phyloP scores from a whole-genome alignment of 768 basidiomycete genomes.

The Trametes villosa region DNA sequence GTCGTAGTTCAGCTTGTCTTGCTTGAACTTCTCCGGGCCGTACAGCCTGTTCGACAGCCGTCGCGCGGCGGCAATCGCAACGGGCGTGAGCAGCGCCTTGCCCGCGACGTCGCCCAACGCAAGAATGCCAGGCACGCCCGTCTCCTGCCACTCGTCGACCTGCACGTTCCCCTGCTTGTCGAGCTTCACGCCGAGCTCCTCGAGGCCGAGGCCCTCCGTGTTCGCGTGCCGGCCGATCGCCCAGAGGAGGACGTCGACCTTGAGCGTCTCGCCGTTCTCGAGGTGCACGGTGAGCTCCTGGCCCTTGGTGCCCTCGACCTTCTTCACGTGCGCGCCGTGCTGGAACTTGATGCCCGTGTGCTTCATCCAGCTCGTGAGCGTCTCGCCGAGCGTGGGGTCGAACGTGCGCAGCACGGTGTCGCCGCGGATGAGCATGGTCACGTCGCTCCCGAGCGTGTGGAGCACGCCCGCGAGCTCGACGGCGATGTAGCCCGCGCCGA shows the following conservation, averaged over 20 bases:
- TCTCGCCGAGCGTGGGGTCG: slow-evolving; percentile 84
- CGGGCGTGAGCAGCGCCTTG: slow-evolving; percentile 92
- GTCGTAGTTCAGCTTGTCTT: slow-evolving; percentile 85
- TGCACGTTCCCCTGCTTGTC: slow-evolving; percentile 82
- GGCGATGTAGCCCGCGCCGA: slow-evolving; percentile 98
- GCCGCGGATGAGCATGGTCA: slow-evolving; percentile 88
- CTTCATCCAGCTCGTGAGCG: slow-evolving; percentile 89
- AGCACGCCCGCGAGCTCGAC: slow-evolving; percentile 96
- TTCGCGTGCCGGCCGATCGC: slow-evolving; percentile 89
- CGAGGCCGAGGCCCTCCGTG: slow-evolving; percentile 78
- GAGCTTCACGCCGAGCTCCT: slow-evolving; percentile 74
- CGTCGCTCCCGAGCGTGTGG: slow-evolving; percentile 88
- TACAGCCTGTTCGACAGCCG: slow-evolving; percentile 89
- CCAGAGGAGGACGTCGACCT: slow-evolving; percentile 90
- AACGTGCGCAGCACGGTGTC: slow-evolving; percentile 93
- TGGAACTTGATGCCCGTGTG: slow-evolving; percentile 92
- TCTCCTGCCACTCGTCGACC: slow-evolving; percentile 92
- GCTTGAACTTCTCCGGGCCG: slow-evolving; percentile 82
- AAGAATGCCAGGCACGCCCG: slow-evolving; percentile 68
- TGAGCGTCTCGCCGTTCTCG: slow-evolving; percentile 73
- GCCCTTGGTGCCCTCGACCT: slow-evolving; percentile 76
- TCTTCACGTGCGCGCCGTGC: slow-evolving; percentile 72
- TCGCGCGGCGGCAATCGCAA: slow-evolving; percentile 95
- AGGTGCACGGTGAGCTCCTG: slow-evolving; percentile 76
- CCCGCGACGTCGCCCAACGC: slow-evolving; percentile 94